Evolutionary conservation across 768 basidiomycete species (phyloP).

Genomic region (Pleurotus salmoneostramineus): DNA sequence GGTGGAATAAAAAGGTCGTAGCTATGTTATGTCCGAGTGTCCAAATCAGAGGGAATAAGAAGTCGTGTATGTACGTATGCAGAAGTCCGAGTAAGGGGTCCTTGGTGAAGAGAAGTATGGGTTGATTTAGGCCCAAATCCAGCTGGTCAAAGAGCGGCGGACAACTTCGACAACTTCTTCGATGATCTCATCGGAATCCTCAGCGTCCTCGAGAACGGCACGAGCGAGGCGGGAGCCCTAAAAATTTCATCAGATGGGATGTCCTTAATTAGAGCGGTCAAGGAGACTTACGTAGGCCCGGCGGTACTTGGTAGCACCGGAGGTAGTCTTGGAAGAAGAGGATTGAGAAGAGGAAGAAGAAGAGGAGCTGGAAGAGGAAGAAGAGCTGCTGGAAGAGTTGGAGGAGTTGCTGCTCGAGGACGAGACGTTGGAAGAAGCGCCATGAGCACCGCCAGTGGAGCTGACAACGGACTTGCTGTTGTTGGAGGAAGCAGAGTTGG

Average conservation of each 20-base stretch:
- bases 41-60: not conserved
- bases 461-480: not conserved
- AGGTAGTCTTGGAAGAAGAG: not conserved
- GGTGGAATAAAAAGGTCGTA: not conserved
- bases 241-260: not conserved
- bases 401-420: slow-evolving; percentile 3
- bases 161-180: slow-evolving; percentile 7
- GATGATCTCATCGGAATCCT: not conserved
- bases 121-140: slow-evolving; percentile 2
- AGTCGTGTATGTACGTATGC: too few relatives aligned
- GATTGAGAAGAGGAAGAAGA: not conserved
- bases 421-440: not conserved
- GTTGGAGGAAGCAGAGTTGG: slow-evolving; percentile 1
- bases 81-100: too few relatives aligned
- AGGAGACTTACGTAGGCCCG: not conserved
- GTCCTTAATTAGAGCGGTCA: not conserved
- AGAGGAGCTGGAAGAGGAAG: not conserved
- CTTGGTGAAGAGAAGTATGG: too few relatives aligned
- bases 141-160: slow-evolving; percentile 5
- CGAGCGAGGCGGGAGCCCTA: slow-evolving; percentile 7
- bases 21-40: not conserved
- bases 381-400: slow-evolving; percentile 2
- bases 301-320: slow-evolving; percentile 3
- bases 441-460: not conserved
- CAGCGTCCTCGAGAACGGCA: not conserved